Base-by-base conservation (phyloP, 2,329 filamentous ascomycete genomes). In the Paracorniculantispora psalliotae region DNA sequence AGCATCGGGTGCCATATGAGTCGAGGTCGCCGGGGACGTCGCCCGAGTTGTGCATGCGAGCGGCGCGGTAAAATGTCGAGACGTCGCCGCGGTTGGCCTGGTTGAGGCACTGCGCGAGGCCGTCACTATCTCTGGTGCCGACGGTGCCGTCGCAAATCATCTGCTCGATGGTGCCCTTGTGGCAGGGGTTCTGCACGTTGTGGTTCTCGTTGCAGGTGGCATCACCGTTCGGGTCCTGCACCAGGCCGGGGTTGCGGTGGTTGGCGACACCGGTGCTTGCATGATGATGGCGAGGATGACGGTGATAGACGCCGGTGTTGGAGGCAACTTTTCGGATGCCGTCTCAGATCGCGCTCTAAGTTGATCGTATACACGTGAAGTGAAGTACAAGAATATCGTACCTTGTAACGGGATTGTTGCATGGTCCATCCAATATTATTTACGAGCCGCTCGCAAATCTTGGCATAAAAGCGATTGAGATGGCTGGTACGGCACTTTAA, bases 1-100 rank as follows among this genome's bases (percentile, higher is more conserved):
- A 83, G 70, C 79, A 81, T 61, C 74, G 72, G 19, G 77, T 79
- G 39, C 71, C 73, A 66, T 77, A 69, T 33, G 75, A 75, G 57
- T 71, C 68, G 33, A 73, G 70, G n/a, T 30, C 25, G 17, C 25
- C 47, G 7, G 47, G 47, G 17, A 78, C 63, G 21, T 66, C 68
- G 17, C 79, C 79, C 17, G 75, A 76, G 66, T 81, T 81, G 70
- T 81, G 81, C 28, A 75, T 72, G 33, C 78, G 69, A 19, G 77
- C 75, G 0, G 74, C 77, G 49, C 69, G 72, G 65, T 80, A 81
- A 67, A 71, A 79, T 54, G 70, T 72, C 57, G 67, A 67, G 48
- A 69, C 71, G 59, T 72, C 69, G n/a, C 55, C 62, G 13, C 65
- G 65, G 4, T 64, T 66, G 21, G 68, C 60, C 51, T 70, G 57